Base-by-base conservation (phyloP, 306 rosid genomes). In the Cicer yamashitae region DNA sequence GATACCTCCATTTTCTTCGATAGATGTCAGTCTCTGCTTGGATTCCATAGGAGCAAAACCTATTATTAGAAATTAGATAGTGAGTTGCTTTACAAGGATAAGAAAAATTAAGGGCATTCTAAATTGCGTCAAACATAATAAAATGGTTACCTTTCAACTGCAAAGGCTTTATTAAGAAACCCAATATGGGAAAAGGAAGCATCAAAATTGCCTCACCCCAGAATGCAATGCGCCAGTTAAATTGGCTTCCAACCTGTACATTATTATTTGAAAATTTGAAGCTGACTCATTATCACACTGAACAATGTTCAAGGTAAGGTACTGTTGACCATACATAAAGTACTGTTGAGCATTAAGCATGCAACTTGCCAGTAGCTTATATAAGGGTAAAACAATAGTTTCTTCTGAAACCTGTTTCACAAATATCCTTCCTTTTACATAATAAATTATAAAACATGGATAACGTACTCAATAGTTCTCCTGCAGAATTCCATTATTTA, bases 141-240 rank as follows among this genome's bases (percentile, higher is more conserved):
- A 58, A 74, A 71, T 30, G 30, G 58, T 22, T 65, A 91, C 98
- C 98, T 87, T 85, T 86, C 82, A 91, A 70, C 20, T 85, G 84
- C 93, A 94, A 78, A 43, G 97, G 98, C 84, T 94, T 89, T 70
- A 88, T 81, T 12, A 80, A 58, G 85, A 94, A 91, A 71, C 94
- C 97, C 83, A 89, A 76, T 62, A 94, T 81, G 77, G 91, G 89
- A 81, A 94, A 94, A 14, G 98, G 97, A 85, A 94, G 90, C 98
- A 94, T 94, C 82, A 89, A 79, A 73, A 94, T 43, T 51, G 98
- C 94, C 88, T 89, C 96, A 51, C 83, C 87, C 89, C 88, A 87
- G 66, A 94, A 94, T 38, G 98, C 97, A 86, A 51, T 67, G 12
- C 98, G 96, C 98, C 97, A 94, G 75, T 82, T 86, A 50, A 77